Percentiles rank a stretch among this genome's conserved stretches.
These are phyloP conservation scores for Globisporangium carolinianum DNA, from an alignment of 352 stramenopile species.

Conservation along the genomic window DNA sequence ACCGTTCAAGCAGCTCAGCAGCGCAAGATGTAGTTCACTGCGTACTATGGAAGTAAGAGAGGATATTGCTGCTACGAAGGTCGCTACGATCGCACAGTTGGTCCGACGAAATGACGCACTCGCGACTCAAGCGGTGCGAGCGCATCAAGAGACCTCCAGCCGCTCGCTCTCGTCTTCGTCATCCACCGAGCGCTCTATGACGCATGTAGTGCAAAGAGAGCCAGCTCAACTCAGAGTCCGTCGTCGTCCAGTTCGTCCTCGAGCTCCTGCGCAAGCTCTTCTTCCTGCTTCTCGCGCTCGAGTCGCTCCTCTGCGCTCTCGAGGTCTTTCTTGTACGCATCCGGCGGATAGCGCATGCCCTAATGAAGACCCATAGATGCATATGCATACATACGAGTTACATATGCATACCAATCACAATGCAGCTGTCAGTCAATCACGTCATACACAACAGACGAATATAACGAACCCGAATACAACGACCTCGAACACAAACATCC, in stretches of 20 bases:
- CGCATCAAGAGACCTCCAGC: too few species aligned
- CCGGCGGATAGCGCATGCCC: slow-evolving; percentile 95
- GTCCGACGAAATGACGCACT: too few species aligned
- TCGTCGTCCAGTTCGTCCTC: slow-evolving; percentile 95
- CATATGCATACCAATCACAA: slow-evolving; percentile 1
- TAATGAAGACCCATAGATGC: slow-evolving; percentile 5
- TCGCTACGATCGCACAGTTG: too few species aligned
- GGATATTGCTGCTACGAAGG: too few species aligned
- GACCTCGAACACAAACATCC: background rate
- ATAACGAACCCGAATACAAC: background rate
- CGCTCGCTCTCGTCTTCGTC: too few species aligned
- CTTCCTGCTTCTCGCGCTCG: slow-evolving; percentile 90
- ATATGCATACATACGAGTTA: background rate
- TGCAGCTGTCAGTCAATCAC: too few species aligned
- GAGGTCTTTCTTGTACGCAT: slow-evolving; percentile 97
- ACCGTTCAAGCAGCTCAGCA: too few species aligned
- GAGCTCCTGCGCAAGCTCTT: slow-evolving; percentile 95
- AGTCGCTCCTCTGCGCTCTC: slow-evolving; percentile 88
- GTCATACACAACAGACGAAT: background rate
- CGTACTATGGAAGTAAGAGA: too few species aligned
- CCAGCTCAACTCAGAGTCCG: slow-evolving; percentile 30
- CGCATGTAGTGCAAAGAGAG: too few species aligned
- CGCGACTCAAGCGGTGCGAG: too few species aligned
- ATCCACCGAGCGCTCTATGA: too few species aligned
- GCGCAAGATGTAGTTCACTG: too few species aligned